Base-by-base conservation (phyloP, 306 rosid genomes). In the Amphicarpaea edgeworthii region DNA sequence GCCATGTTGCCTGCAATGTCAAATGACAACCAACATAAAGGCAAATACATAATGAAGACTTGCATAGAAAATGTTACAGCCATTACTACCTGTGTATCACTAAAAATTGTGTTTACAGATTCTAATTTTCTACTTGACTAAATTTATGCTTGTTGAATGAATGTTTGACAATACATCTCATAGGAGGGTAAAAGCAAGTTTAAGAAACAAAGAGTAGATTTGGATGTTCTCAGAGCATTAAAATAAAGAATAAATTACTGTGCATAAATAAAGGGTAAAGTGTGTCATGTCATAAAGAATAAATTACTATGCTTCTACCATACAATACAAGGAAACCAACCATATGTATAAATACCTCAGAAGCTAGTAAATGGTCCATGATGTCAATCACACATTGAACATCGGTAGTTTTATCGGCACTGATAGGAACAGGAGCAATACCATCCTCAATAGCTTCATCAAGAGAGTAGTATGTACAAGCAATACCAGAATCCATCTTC, bases 291-390 rank as follows among this genome's bases (percentile, higher is more conserved):
- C n/a, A n/a, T n/a, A n/a, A n/a, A n/a, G n/a, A n/a, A n/a, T n/a
- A n/a, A n/a, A n/a, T n/a, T n/a, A n/a, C n/a, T n/a, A n/a, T n/a
- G n/a, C n/a, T n/a, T n/a, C n/a, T n/a, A n/a, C n/a, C n/a, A n/a
- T n/a, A n/a, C n/a, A n/a, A n/a, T n/a, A n/a, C n/a, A n/a, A n/a
- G n/a, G n/a, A n/a, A n/a, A n/a, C n/a, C n/a, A n/a, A n/a, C n/a
- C n/a, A n/a, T n/a, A n/a, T n/a, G n/a, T n/a, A n/a, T n/a, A n/a
- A 71, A 75, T 87, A 95, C 98, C 98, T 95, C 98, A 51, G 97
- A 92, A 11, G 98, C 89, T 46, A 95, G 87, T 78, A 95, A 87
- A 95, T 95, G 97, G 77, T 95, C 98, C 87, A 95, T 85, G 73
- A 95, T 89, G 82, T 95, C 98, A 80, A 95, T 89, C 45, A 79